A percentile compares a stretch with the other conserved stretches of the same genome.
phyloP scores from a whole-genome alignment of 345 rosid species.

The Turritis glabra region DNA sequence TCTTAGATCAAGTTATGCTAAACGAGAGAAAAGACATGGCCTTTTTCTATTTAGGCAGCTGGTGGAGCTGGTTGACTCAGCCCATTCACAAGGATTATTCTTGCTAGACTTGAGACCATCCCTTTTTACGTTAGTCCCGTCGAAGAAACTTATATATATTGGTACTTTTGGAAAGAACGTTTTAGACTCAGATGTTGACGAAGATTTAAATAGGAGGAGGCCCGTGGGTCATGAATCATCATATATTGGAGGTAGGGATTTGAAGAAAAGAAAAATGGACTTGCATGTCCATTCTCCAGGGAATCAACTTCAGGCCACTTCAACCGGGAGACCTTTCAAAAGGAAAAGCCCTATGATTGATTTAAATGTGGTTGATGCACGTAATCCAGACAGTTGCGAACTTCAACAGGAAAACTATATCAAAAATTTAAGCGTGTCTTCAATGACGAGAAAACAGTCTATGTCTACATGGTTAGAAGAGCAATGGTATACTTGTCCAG shows the following conservation, averaged over 20 bases:
- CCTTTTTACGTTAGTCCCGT: conserved; percentile 47
- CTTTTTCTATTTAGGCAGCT: conserved; percentile 61
- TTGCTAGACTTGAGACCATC: conserved; percentile 64
- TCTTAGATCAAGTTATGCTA: conserved; percentile 45
- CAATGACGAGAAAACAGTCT: conserved; percentile 33
- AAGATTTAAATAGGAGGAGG: conserved; percentile 49
- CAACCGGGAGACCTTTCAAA: conserved; percentile 30
- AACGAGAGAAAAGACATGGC: conserved; percentile 47
- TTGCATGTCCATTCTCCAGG: conserved; percentile 31
- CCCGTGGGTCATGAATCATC: conserved; percentile 37
- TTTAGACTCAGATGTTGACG: conserved; percentile 28
- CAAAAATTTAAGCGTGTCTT: conserved; percentile 27
- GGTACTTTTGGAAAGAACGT: conserved; percentile 51
- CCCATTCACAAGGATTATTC: conserved; percentile 61
- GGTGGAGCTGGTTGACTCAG: conserved; percentile 64
- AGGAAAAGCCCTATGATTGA: conserved; percentile 34
- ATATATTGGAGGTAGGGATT: conserved; percentile 23
- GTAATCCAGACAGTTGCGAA: conserved; percentile 37
- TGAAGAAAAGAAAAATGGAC: conserved; percentile 48
- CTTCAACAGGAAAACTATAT: conserved; percentile 37
- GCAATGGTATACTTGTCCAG: conserved; percentile 70
- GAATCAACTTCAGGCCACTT: conserved; percentile 35
- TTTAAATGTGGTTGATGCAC: conserved; percentile 31
- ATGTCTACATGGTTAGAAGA: conserved; percentile 51
- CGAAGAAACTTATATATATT: conserved; percentile 49